Base-by-base conservation (phyloP, 1,139 yeast species). In the Wickerhamomyces sp. region DNA sequence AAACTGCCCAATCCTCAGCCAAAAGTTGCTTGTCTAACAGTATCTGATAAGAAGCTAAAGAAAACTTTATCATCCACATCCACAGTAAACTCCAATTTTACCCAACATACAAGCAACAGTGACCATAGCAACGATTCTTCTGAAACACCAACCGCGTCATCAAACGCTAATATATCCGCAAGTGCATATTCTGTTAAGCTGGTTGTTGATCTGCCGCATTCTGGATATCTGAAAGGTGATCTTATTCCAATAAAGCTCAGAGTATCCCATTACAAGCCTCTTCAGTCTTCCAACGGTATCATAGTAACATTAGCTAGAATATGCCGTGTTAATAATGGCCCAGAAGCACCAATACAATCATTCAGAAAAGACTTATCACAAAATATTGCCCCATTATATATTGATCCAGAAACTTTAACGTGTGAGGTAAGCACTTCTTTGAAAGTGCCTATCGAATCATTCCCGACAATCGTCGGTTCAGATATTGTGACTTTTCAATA, bases 361-460 rank as follows among this genome's bases (percentile, higher is more conserved):
- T 88, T 83, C 59, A 68, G 97, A 47, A 89, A 89, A 58, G 97
- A 89, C 56, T 66, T 89, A 16, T 78, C 83, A 30, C 97, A 89
- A 60, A 72, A 77, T 34, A 74, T 88, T 1, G 71, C 85, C 1
- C 96, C 96, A 1, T 63, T 89, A n/a, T 81, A 78, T 48, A 78
- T 87, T 18, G 92, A 87, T 55, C 90, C 94, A 1, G 66, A 58
- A 7, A 72, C 84, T 0, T 67, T 79, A 34, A 64, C 70, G 26
- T 72, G 81, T 25, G 81, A 76, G 31, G 71, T 83, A 5, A 75
- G 76, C 29, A 76, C 90, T 1, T 75, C 77, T 35, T 62, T 89
- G 19, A 68, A 81, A 45, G 80, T 89, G 0, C 96, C 97, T 0
- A 77, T 86, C 0, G 96, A 89, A 52, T 80, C 87, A 1, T 87